Base-by-base conservation (phyloP, 805 yeast genomes). In the Brettanomyces sp. region DNA sequence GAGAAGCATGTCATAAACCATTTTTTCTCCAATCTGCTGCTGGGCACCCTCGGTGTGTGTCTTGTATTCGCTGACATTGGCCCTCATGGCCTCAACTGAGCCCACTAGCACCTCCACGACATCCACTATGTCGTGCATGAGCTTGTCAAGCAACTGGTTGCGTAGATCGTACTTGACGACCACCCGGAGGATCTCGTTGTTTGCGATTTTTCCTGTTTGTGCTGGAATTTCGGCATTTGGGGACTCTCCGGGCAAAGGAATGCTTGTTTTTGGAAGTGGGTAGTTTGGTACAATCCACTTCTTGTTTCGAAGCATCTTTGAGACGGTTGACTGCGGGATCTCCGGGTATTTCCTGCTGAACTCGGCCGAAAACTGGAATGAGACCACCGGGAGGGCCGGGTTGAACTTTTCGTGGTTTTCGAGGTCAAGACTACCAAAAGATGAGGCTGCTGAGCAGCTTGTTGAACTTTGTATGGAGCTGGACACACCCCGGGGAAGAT, bases 201-300 rank as follows among this genome's bases (percentile, higher is more conserved):
- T 63, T 12, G 47, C 44, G 34, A 18, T 18, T 18, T 18, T 18
- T 18, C 18, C 18, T 18, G 18, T 18, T 18, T 74, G 69, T 45
- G 70, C 73, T 40, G 81, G 79, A 33, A 61, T 56, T 14, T 43
- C 46, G 36, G 38, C 18, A 18, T 18, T 44, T 18, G 42, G 25
- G 32, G 47, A 49, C 35, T 45, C 49, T 14, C 49, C 52, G 23
- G 46, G 41, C 14, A 30, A 45, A 12, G 52, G 50, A 34, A 49
- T 40, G n/a, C 49, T 44, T 3, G 64, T 52, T 11, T 55, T 56
- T 28, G 96, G 95, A 54, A 89, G 72, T 49, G 84, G 86, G 65
- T 89, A 89, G 70, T 89, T 88, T 53, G 96, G 95, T 52, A 89
- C 73, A 61, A 90, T 90, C 78, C 85, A 89, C 12, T 95, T 95